These are phyloP conservation scores for Solanum paucissectum DNA, from an alignment of 257 asterid species.

Conservation along the genomic window DNA sequence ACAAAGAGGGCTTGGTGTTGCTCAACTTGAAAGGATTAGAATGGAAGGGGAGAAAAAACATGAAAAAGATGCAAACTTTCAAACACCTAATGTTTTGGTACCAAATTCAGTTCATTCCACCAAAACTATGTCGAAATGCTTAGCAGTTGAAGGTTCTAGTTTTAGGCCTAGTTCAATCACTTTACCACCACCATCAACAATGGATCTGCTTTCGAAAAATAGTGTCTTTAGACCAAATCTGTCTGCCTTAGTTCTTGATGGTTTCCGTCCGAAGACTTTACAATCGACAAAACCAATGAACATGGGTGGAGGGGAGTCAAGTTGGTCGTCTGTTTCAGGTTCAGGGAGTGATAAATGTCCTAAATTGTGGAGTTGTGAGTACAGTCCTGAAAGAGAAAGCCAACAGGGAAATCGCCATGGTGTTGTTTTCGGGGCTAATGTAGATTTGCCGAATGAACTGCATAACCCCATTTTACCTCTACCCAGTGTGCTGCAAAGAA, in stretches of 20 bases:
- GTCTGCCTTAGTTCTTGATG: constrained; percentile 25
- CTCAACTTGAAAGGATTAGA: constrained; percentile 84
- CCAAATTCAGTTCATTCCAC: constrained; percentile 18
- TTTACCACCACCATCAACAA: constrained; percentile 15
- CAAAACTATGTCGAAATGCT: constrained; percentile 12
- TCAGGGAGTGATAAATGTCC: constrained; percentile 31
- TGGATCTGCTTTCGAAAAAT: constrained; percentile 29
- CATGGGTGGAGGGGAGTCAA: constrained; percentile 17
- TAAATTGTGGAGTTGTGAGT: constrained; percentile 34
- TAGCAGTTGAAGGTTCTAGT: constrained; percentile 16
- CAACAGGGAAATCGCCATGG: constrained; percentile 21
- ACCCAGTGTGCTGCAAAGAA: constrained; percentile 31
- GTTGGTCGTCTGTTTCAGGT: constrained; percentile 13
- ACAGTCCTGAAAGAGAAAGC: constrained; percentile 25
- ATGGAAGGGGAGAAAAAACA: constrained; percentile 47
- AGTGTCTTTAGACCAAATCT: constrained; percentile 10
- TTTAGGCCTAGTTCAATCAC: constrained; percentile 28
- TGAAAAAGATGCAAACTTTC: constrained; percentile 33
- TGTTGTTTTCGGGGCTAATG: constrained; percentile 12
- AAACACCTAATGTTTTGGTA: constrained; percentile 22
- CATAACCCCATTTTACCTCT: constrained; percentile 16
- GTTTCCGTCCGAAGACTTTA: constrained; percentile 14
- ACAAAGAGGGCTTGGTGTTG: constrained; percentile 93
- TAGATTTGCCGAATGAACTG: constrained; percentile 17
- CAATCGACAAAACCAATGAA: constrained; percentile 24